These are phyloP conservation scores for Lodderomyces theae DNA, from an alignment of 1,139 yeast genomes.

Conservation along the genomic window DNA sequence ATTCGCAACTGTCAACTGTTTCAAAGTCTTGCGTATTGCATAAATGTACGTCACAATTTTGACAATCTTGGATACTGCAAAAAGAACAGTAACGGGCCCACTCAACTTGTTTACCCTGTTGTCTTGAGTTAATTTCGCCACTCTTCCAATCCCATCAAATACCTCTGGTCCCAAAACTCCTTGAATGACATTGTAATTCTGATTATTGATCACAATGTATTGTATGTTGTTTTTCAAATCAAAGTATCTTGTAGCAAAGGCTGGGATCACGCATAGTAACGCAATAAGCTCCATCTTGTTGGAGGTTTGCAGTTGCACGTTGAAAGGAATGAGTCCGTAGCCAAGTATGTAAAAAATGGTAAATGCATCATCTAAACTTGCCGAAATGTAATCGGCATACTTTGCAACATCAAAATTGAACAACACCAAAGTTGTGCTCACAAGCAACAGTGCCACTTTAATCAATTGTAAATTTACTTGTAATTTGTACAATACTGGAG, in stretches of 20 bases:
- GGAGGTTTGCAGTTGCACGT: slow-evolving; percentile 1
- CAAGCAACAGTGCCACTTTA: slow-evolving; percentile 5
- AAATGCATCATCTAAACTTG: slow-evolving; percentile 10
- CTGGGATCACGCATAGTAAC: slow-evolving; percentile 8
- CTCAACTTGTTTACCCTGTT: slow-evolving; percentile 3
- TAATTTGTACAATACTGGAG: slow-evolving; percentile 2
- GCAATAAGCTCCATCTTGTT: slow-evolving; percentile 5
- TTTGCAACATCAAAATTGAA: slow-evolving; percentile 7
- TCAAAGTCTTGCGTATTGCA: slow-evolving; percentile 8
- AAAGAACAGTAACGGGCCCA: slow-evolving; percentile 7
- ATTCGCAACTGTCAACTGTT: neutral
- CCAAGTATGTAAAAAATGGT: slow-evolving; percentile 11
- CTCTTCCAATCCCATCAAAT: slow-evolving; percentile 9
- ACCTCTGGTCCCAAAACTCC: slow-evolving; percentile 11
- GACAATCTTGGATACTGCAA: slow-evolving; percentile 9
- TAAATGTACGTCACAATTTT: slow-evolving; percentile 6
- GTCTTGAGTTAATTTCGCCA: slow-evolving; percentile 6
- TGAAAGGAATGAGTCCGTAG: slow-evolving; percentile 9
- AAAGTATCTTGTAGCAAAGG: slow-evolving; percentile 7
- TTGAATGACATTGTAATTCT: slow-evolving; percentile 8
- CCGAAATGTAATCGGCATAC: slow-evolving; percentile 8
- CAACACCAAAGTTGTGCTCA: slow-evolving; percentile 4
- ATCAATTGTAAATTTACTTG: slow-evolving; percentile 4
- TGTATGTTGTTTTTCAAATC: slow-evolving; percentile 10
- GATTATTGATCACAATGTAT: slow-evolving; percentile 7